Evolutionary conservation across 2,329 filamentous ascomycete species (phyloP).

Genomic region (Hypoxylon sp.): DNA sequence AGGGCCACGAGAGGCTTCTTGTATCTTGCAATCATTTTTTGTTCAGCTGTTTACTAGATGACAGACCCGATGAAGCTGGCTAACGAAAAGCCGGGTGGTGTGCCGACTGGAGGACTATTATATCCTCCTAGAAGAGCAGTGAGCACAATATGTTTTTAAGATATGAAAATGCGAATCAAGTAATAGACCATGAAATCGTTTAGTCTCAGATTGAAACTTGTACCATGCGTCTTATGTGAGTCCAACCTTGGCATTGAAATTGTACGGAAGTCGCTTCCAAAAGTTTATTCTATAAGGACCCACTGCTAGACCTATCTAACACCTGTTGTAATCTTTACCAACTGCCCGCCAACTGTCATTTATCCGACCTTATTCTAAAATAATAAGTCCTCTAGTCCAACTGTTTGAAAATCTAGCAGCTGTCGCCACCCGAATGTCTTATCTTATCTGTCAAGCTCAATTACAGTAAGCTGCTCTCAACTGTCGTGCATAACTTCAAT

Average conservation of each 20-base stretch:
- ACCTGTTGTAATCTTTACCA: too few species aligned
- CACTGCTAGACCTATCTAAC: too few species aligned
- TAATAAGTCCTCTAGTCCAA: too few species aligned
- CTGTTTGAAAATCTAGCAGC: slow-evolving; percentile 1
- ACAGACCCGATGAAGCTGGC: slow-evolving; percentile 3
- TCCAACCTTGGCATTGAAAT: not conserved
- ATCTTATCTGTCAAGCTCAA: slow-evolving; percentile 33
- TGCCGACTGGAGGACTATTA: slow-evolving; percentile 2
- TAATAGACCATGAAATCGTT: slow-evolving; percentile 20
- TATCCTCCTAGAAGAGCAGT: slow-evolving; percentile 1
- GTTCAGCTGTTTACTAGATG: slow-evolving; percentile 1
- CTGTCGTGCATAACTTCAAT: slow-evolving; percentile 8
- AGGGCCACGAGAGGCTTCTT: slow-evolving; percentile 21
- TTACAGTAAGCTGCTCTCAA: slow-evolving; percentile 3
- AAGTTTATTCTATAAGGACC: too few species aligned
- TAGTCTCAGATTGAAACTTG: slow-evolving; percentile 9
- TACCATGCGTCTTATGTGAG: too few species aligned
- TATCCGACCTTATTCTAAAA: too few species aligned
- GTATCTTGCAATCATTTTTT: slow-evolving; percentile 30
- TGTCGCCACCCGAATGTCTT: slow-evolving; percentile 5
- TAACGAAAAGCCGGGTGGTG: not conserved
- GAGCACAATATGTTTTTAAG: slow-evolving; percentile 1
- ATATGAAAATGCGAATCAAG: slow-evolving; percentile 21
- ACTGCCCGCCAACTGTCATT: too few species aligned
- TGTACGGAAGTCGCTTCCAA: too few species aligned